Evolutionary conservation across 2,329 filamentous ascomycete genomes (phyloP), one percentile per base, ranked within the genome.

Genomic region (Bretziella fagacearum): DNA sequence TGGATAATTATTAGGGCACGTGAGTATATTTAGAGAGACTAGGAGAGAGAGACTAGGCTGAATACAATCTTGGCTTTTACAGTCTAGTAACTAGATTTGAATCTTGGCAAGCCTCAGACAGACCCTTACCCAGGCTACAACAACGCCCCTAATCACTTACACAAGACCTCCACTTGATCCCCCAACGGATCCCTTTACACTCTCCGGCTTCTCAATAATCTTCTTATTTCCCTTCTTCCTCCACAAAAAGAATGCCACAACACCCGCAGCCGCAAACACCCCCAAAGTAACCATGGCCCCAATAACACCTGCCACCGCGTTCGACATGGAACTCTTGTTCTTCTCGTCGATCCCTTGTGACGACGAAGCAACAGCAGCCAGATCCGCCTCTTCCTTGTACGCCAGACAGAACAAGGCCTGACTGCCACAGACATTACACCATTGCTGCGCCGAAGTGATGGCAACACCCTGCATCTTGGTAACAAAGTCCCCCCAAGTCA

Each of bases 261-360:
- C 40, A 15, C 42, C 53, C 29, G 47, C 40, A 27, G 41, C 6
- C 8, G 17, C 30, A 32, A 50, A 47, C 4, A 59, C 55, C 8
- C 53, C 59, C 13, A 62, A 56, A 2, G 58, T 59, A 2, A 60
- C 57, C 51, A 59, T 52, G 2, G 60, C 59, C 13, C 59, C 59
- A 18, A 61, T 58, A 1, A 59, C 59, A 32, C 59, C 59, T 1
- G 59, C 59, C 5, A 61, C 57, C 3, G 54, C 52, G n/a, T 58
- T 60, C 3, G 60, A 61, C 53, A 62, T 58, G 25, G 55, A 55
- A 1, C 53, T 46, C 36, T 42, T 42, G 7, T 43, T 49, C 8
- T 51, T 46, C 5, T n/a, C 30, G 1, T 52, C 7, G 35, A 39
- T 3, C 30, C 30, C 6, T 23, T 23, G 8, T 20, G 43, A 50